Conservation (phyloP, 768 basidiomycete genomes). For the Psilocybe cubensis region DNA sequence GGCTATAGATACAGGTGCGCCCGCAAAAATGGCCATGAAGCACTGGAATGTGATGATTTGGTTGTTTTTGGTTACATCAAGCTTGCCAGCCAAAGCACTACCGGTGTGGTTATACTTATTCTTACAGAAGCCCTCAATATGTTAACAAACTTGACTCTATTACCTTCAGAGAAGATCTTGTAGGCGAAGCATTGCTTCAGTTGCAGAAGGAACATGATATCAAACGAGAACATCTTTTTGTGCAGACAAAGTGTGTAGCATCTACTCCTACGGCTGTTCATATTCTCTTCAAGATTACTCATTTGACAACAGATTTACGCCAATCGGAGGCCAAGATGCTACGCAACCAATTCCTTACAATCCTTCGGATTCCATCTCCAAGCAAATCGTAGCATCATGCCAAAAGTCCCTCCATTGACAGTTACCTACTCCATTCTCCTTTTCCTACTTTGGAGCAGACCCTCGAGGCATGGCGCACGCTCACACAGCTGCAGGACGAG, state of each 20-base stretch:
- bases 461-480: constrained; percentile 67
- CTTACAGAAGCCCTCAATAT: neutral
- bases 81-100: constrained; percentile 79
- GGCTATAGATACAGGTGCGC: constrained; percentile 81
- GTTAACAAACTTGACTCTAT: no score
- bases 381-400: constrained; percentile 68
- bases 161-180: constrained; percentile 68
- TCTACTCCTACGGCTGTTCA: neutral
- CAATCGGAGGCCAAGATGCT: constrained; percentile 72
- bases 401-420: constrained; percentile 71
- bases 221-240: constrained; percentile 69
- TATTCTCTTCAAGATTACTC: neutral
- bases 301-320: constrained; percentile 59
- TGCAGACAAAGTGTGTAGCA: constrained; percentile 74
- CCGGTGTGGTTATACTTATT: constrained; percentile 40
- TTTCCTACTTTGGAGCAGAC: constrained; percentile 60
- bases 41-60: neutral
- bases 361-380: constrained; percentile 48
- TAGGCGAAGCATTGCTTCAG: constrained; percentile 70
- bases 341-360: constrained; percentile 78
- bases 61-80: constrained; percentile 21
- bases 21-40: neutral
- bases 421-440: constrained; percentile 81
- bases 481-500: constrained; percentile 64
- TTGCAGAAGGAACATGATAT: constrained; percentile 61